These are phyloP conservation scores for Didymella exigua DNA, from an alignment of 2,329 filamentous ascomycete species.

Conservation along the genomic window DNA sequence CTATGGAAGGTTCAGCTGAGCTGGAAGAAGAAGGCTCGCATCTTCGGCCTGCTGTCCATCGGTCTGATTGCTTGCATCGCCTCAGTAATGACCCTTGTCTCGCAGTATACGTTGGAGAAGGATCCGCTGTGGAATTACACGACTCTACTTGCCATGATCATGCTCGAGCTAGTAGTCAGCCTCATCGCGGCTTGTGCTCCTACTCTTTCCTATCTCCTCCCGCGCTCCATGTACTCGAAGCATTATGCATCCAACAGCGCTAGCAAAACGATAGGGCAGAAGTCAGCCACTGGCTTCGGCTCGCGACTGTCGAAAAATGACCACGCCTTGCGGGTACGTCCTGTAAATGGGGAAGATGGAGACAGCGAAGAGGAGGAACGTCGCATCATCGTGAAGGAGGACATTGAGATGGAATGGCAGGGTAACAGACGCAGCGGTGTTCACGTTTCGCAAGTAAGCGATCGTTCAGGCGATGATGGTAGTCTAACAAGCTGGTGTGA, in stretches of 20 bases:
- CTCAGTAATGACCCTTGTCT: slow-evolving; percentile 12
- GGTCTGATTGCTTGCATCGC: slow-evolving; percentile 13
- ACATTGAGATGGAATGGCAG: slow-evolving; percentile 3
- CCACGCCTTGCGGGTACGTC: neutral
- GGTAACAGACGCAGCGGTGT: neutral
- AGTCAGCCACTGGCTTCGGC: neutral
- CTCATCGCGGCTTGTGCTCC: slow-evolving; percentile 13
- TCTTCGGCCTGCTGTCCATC: slow-evolving; percentile 8
- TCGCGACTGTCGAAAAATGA: slow-evolving; percentile 3
- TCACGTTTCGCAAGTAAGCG: neutral
- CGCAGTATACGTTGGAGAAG: slow-evolving; percentile 9
- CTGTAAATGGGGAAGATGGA: neutral
- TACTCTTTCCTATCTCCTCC: slow-evolving; percentile 10
- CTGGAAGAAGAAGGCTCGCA: slow-evolving; percentile 12
- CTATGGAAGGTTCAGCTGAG: slow-evolving; percentile 12
- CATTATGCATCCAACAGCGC: slow-evolving; percentile 7
- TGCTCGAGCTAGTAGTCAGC: slow-evolving; percentile 10
- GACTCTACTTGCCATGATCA: slow-evolving; percentile 11
- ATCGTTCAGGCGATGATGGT: neutral
- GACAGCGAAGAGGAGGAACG: slow-evolving; percentile 5
- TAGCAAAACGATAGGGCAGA: slow-evolving; percentile 4
- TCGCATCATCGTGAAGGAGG: slow-evolving; percentile 7
- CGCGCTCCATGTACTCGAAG: slow-evolving; percentile 1
- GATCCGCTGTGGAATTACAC: slow-evolving; percentile 13
- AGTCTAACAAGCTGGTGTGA: neutral